Evolutionary conservation across 2,329 filamentous ascomycete genomes (phyloP).

Genomic region (Pestalotiopsis sp.): DNA sequence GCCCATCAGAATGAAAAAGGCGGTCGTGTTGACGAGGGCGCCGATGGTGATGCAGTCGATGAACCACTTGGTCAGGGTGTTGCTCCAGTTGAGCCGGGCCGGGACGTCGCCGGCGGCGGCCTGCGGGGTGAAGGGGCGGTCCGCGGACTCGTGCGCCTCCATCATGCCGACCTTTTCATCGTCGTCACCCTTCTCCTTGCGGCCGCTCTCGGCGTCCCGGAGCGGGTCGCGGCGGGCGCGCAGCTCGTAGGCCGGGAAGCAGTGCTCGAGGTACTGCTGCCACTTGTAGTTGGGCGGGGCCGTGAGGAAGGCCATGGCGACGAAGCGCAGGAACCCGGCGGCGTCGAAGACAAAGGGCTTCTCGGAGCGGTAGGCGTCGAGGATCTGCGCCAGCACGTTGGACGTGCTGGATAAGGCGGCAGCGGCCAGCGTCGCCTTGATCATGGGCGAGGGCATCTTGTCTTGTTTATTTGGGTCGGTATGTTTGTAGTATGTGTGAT

Average conservation of each 20-base stretch:
- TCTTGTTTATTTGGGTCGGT: background rate
- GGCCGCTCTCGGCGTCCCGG: slow-evolving; percentile 30
- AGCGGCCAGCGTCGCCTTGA: slow-evolving; percentile 56
- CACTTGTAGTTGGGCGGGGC: slow-evolving; percentile 61
- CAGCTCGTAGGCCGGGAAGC: slow-evolving; percentile 49
- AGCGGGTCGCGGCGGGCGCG: slow-evolving; percentile 12
- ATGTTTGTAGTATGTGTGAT: background rate
- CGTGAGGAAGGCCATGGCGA: slow-evolving; percentile 53
- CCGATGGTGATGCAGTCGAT: slow-evolving; percentile 52
- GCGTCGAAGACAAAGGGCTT: slow-evolving; percentile 48
- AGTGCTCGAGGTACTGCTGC: slow-evolving; percentile 57
- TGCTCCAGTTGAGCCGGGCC: slow-evolving; percentile 41
- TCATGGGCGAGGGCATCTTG: slow-evolving; percentile 52
- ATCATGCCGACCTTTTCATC: slow-evolving; percentile 24
- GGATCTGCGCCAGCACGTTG: slow-evolving; percentile 57
- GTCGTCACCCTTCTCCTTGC: slow-evolving; percentile 24
- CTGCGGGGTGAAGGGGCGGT: slow-evolving; percentile 15
- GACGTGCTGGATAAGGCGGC: slow-evolving; percentile 53
- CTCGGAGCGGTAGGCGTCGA: slow-evolving; percentile 49
- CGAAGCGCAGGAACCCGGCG: slow-evolving; percentile 54
- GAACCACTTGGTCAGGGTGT: slow-evolving; percentile 52
- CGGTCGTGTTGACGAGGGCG: slow-evolving; percentile 48
- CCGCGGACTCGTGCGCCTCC: slow-evolving; percentile 11
- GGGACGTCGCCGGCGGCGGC: background rate
- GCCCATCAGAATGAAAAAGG: slow-evolving; percentile 51